Base-by-base conservation (phyloP, 2,329 filamentous ascomycete genomes). In the Phaeosphaeriaceae sp. region DNA sequence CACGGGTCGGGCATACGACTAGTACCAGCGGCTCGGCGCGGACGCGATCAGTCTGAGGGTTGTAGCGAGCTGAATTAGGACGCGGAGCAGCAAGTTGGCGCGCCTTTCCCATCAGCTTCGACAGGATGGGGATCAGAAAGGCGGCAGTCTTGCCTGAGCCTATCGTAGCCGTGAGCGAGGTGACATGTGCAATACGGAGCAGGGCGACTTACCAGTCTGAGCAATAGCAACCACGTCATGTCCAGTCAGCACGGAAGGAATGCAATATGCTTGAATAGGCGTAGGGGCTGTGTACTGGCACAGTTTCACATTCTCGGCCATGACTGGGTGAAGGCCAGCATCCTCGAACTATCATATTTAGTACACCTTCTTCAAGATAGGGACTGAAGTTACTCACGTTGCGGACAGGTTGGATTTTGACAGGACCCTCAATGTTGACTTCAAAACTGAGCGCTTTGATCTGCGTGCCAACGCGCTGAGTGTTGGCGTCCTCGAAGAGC, bases 81-180 rank as follows among this genome's bases (percentile, higher is more conserved):
- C 92, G 88, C 36, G 85, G 81, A 4, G 90, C 92, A 1, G 87
- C 87, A 6, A 97, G 77, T 75, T 92, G 92, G 76, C 92, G 94
- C 5, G 89, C 91, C 76, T 97, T 97, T 20, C 94, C 94, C 91
- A 97, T 97, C 17, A 99, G 77, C 71, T 89, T 88, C 52, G 92
- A 96, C 42, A 97, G 67, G 51, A 96, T 89, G 0, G 94, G 94
- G 46, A 97, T 85, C 4, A 99, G 76, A 67, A 94, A 99, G 0
- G 94, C 92, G 0, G 89, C 93, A 0, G 94, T 99, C 80, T 99
- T 99, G 43, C 94, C 94, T 20, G 93, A 97, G 16, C 94, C 93
- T 97, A 16, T 7, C n/a, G 2, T 15, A 1, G 23, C 32, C 47
- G 37, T 58, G 28, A 54, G 48, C 37, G 37, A 32, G 26, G 20